Evolutionary conservation across 306 rosid genomes (phyloP), one percentile per base, ranked within the genome.

Genomic region (Cucurbita moschata): DNA sequence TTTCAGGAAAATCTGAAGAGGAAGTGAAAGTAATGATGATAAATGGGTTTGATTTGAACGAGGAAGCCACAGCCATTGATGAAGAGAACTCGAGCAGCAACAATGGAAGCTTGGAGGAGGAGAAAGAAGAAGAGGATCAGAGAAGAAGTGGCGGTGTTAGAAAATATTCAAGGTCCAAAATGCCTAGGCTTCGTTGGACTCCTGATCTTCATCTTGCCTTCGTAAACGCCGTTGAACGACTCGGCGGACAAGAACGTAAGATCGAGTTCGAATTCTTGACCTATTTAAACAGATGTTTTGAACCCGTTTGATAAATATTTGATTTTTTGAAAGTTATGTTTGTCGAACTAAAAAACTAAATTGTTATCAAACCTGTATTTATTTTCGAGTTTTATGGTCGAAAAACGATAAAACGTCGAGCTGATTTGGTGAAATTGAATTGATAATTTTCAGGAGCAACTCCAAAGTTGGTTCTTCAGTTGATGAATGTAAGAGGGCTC

Each of bases 171-270:
- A 76, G 97, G 78, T 93, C 96, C 5, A 90, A 87, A 80, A 77
- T 88, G 88, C 96, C 96, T 49, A 79, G 96, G 75, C 98, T 90
- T 60, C 86, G 96, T 4, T 90, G 98, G 97, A 93, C 96, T 74
- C 91, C 92, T 55, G 86, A 93, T 38, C 98, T 93, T 57, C 98
- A 88, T 81, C 89, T 65, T 10, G 80, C 96, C 7, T 92, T 92
- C 85, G 81, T 88, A 21, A 88, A 87, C 70, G 96, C 94, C 65
- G 86, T 90, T 70, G 86, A 90, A 73, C 78, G 87, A 73, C 90
- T 92, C 10, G 96, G 98, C 2, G 96, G 98, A 44, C 93, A 84
- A 88, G 96, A 87, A 56, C 87, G 98, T 92, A 79, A 88, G 96
- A 51, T 12, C 55, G 35, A 30, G 35, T 30, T 30, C 4, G 35